phyloP scores from a whole-genome alignment of 2,329 filamentous ascomycete species.

The Magnaporthiopsis incrustans region DNA sequence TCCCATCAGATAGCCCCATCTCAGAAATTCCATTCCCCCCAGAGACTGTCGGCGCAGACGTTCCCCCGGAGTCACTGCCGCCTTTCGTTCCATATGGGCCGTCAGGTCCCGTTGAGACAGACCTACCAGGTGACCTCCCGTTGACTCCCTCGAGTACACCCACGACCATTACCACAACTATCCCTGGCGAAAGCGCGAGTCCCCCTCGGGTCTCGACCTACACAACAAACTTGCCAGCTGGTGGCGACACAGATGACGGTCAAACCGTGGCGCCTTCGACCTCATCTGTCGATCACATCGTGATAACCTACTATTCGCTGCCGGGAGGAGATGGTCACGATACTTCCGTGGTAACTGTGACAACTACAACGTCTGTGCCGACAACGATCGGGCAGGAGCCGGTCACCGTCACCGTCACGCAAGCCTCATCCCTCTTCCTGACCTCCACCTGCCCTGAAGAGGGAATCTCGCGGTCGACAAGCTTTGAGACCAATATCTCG shows the following conservation, averaged over 20 bases:
- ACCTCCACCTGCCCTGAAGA: not conserved
- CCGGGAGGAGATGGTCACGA: conserved; percentile 7
- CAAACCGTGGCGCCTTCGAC: not conserved
- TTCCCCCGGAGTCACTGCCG: not conserved
- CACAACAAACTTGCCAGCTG: conserved; percentile 10
- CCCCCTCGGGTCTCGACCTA: conserved; percentile 8
- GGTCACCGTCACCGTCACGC: not conserved
- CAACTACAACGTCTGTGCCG: not conserved
- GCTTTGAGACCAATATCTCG: not conserved
- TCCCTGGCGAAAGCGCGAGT: conserved; percentile 8
- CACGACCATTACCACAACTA: conserved; percentile 10
- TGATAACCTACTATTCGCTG: conserved; percentile 9
- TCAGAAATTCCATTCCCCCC: not conserved
- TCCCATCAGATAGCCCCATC: not conserved
- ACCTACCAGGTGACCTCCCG: not conserved
- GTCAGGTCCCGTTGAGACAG: not conserved
- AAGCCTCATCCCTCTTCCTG: not conserved
- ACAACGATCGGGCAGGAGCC: not conserved
- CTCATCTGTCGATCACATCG: not conserved
- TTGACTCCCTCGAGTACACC: not conserved
- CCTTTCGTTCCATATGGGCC: not conserved
- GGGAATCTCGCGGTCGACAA: not conserved
- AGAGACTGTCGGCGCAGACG: not conserved
- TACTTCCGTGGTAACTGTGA: conserved; percentile 9
- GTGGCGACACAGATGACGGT: not conserved